phyloP scores from a whole-genome alignment of 805 yeast genomes.

The Saccharomycopsis fibuligera region DNA sequence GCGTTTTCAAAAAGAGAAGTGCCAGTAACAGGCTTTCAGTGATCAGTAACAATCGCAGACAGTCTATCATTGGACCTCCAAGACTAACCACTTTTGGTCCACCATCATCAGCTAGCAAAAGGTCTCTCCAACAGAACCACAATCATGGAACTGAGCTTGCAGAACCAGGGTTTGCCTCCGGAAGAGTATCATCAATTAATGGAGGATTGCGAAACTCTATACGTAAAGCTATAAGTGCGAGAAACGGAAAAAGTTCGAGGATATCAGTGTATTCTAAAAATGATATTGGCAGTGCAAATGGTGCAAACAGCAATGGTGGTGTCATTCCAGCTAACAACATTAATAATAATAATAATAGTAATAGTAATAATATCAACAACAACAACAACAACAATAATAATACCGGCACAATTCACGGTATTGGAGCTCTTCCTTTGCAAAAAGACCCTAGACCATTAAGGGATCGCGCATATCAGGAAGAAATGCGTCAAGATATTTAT shows the following conservation, averaged over 20 bases:
- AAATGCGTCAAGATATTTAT: conserved; percentile 60
- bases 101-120: neutral
- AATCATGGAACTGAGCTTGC: neutral
- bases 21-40: conserved; percentile 5
- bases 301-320: neutral
- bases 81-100: conserved; percentile 7
- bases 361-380: neutral
- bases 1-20: neutral
- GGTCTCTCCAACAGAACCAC: neutral
- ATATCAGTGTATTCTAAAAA: neutral
- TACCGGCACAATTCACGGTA: neutral
- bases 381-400: neutral
- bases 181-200: neutral
- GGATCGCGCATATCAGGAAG: conserved; percentile 60
- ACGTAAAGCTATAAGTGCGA: neutral
- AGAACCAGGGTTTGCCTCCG: neutral
- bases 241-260: neutral
- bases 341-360: neutral
- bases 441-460: conserved; percentile 74
- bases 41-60: conserved; percentile 5
- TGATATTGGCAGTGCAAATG: neutral
- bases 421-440: neutral
- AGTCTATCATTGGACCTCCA: conserved; percentile 20
- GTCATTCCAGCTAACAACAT: neutral
- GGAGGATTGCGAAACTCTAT: conserved; percentile 5